A percentile compares a stretch with the other conserved stretches of the same genome.
Conservation (phyloP, 441 rosid species). For the Arabidopsis lyrata region DNA sequence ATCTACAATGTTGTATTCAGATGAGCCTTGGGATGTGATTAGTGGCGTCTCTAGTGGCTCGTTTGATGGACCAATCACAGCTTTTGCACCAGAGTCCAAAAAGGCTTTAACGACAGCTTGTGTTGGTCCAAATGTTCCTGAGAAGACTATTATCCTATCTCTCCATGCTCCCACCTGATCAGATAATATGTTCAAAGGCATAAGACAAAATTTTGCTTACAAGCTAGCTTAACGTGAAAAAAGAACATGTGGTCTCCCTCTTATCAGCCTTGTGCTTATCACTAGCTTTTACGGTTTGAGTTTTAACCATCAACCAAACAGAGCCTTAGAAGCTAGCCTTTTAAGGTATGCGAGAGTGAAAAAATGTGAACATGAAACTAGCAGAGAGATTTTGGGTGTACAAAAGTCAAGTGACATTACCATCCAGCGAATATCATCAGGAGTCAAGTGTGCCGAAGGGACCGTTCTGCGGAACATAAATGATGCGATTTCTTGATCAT, state of each 20-base stretch:
- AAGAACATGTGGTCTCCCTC: background rate
- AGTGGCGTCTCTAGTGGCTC: conserved; percentile 71
- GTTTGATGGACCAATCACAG: conserved; percentile 75
- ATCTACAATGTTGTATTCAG: conserved; percentile 58
- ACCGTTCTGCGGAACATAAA: conserved; percentile 97
- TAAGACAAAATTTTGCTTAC: conserved; percentile 1
- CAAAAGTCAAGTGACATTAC: conserved; percentile 49
- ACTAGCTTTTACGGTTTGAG: background rate
- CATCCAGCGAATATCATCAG: conserved; percentile 96
- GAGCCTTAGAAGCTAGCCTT: background rate
- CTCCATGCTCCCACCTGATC: conserved; percentile 96
- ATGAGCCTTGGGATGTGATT: conserved; percentile 57
- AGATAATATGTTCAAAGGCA: background rate
- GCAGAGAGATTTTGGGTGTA: background rate
- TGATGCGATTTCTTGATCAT: conserved; percentile 90
- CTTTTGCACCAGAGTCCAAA: conserved; percentile 92
- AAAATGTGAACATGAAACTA: background rate
- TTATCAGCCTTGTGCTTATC: background rate
- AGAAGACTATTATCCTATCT: conserved; percentile 86
- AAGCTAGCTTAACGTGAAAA: conserved; percentile 7
- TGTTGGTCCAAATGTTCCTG: conserved; percentile 83
- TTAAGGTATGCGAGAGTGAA: background rate
- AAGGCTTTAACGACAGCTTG: conserved; percentile 78
- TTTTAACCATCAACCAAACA: background rate
- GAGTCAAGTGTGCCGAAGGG: conserved; percentile 81